Evolutionary conservation across 1,139 yeast genomes (phyloP).

Genomic region (Taphrina deformans): DNA sequence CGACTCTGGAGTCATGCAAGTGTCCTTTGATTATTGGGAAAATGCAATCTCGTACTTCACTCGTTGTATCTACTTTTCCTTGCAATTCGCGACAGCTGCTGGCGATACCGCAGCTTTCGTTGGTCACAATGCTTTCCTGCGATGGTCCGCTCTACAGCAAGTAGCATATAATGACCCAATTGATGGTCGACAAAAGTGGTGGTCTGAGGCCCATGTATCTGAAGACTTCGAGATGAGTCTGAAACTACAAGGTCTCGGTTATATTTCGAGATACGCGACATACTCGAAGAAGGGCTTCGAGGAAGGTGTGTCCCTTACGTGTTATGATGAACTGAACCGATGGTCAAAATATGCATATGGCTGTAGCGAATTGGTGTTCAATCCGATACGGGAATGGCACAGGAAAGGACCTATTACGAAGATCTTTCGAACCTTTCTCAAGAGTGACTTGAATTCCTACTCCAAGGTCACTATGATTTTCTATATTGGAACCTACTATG

Average conservation of each 20-base stretch:
- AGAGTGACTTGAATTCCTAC: constrained; percentile 29
- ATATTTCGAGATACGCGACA: constrained; percentile 34
- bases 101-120: constrained; percentile 39
- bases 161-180: constrained; percentile 35
- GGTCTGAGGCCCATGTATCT: constrained; percentile 38
- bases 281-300: constrained; percentile 37
- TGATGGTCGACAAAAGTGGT: constrained; percentile 37
- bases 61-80: constrained; percentile 37
- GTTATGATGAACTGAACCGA: constrained; percentile 38
- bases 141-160: constrained; percentile 38
- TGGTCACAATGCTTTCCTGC: constrained; percentile 38
- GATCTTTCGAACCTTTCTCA: constrained; percentile 36
- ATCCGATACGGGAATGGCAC: constrained; percentile 36
- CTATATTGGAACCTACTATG: constrained; percentile 39
- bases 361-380: constrained; percentile 37
- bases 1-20: constrained; percentile 38
- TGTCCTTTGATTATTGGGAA: constrained; percentile 37
- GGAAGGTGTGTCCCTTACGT: constrained; percentile 38
- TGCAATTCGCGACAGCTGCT: constrained; percentile 38
- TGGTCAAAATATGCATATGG: constrained; percentile 39
- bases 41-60: constrained; percentile 39
- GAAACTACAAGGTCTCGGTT: constrained; percentile 37
- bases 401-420: constrained; percentile 36
- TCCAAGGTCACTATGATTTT: constrained; percentile 36
- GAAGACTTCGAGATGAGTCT: constrained; percentile 39